These are phyloP conservation scores for Ogataea pilisensis DNA, from an alignment of 805 yeast species.

Conservation along the genomic window DNA sequence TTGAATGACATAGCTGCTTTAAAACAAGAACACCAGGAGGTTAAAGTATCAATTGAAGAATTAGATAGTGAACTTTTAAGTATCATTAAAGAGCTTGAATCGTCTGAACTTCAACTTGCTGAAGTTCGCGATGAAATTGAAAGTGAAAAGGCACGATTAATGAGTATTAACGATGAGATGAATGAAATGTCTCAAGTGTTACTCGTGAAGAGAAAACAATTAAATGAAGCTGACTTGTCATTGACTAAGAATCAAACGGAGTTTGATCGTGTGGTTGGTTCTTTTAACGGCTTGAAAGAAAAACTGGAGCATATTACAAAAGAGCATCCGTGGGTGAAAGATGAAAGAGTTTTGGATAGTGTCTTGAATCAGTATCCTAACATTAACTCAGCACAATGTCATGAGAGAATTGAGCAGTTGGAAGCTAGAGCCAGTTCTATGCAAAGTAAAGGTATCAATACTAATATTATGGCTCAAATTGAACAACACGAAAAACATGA, in stretches of 20 bases:
- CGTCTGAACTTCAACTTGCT: conserved; percentile 25
- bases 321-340: conserved; percentile 71
- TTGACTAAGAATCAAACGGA: conserved; percentile 53
- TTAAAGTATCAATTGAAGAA: conserved; percentile 33
- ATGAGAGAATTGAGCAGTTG: conserved; percentile 52
- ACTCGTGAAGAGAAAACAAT: conserved; percentile 38
- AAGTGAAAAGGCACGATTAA: conserved; percentile 52
- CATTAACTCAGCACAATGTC: conserved; percentile 59
- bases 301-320: conserved; percentile 43
- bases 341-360: conserved; percentile 50
- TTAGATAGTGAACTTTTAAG: conserved; percentile 25
- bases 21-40: conserved; percentile 38
- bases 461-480: conserved; percentile 85
- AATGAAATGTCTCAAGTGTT: conserved; percentile 50
- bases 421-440: conserved; percentile 59
- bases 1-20: conserved; percentile 49
- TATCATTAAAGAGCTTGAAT: conserved; percentile 26
- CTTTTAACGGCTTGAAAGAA: conserved; percentile 25
- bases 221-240: conserved; percentile 46
- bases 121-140: conserved; percentile 36
- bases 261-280: conserved; percentile 34
- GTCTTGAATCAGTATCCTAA: conserved; percentile 60
- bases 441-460: conserved; percentile 72
- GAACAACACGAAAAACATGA: conserved; percentile 91
- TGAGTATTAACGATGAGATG: conserved; percentile 75